Base-by-base conservation (phyloP, 805 yeast genomes). In the Spencermartinsiella europaea region DNA sequence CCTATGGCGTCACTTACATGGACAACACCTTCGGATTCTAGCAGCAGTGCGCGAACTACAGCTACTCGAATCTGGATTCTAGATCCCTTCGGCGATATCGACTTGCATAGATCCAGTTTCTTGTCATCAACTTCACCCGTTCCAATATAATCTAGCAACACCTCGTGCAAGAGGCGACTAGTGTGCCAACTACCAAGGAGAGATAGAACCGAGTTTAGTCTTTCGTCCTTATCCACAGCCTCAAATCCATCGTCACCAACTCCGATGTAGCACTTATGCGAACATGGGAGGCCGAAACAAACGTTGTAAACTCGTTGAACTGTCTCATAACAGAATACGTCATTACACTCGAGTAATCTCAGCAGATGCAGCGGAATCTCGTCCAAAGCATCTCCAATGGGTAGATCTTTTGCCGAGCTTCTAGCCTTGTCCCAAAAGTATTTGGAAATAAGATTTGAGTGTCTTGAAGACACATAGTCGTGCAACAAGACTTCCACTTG, bases 171-270 rank as follows among this genome's bases (percentile, higher is more conserved):
- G 21, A 50, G 44, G 22, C 53, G 47, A 42, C 55, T 47, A 7
- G 65, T 52, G 47, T 53, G 52, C 61, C 60, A 62, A 12, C 60
- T 60, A 10, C 64, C 61, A 34, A 62, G 40, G 2, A 54, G 55
- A 40, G 64, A 68, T 5, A 63, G 48, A 14, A 60, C 55, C 21
- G 62, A 49, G 38, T 49, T 50, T 21, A 57, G 48, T 4, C 57
- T 45, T n/a, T 50, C 35, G 40, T 59, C 64, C 22, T 48, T 42
- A 25, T 49, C 35, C 15, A 55, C 54, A 4, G 57, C 42, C 41
- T 40, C 45, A n/a, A 54, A 21, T 25, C 31, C 31, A 25, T 7
- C 31, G 12, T 25, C 31, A 7, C 31, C 31, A 25, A 25, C 12
- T 25, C 31, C 31, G 4, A 55, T 57, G 36, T 55, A 54, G 20